Evolutionary conservation across 345 rosid genomes (phyloP).

Genomic region (Dimocarpus longan): DNA sequence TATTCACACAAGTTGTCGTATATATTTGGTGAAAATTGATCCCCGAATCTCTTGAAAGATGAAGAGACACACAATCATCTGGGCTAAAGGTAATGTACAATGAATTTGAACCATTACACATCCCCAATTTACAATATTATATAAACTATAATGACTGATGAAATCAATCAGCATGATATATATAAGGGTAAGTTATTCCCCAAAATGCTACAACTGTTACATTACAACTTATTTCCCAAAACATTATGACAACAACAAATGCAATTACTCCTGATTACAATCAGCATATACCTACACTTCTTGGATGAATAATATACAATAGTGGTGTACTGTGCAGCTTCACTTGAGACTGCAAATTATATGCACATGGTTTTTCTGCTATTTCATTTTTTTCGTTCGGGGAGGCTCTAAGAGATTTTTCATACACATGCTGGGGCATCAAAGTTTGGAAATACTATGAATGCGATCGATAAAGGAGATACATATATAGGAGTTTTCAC

Average conservation of each 20-base stretch:
- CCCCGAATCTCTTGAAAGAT: too few relatives aligned
- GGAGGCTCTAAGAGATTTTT: not conserved
- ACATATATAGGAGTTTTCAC: conserved; percentile 54
- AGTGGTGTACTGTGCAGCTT: not conserved
- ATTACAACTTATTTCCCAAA: too few relatives aligned
- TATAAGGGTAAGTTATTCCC: not conserved
- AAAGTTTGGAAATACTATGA: conserved; percentile 75
- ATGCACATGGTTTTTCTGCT: not conserved
- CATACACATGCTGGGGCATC: conserved; percentile 72
- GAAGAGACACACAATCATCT: too few relatives aligned
- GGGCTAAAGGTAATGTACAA: too few relatives aligned
- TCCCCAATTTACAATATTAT: too few relatives aligned
- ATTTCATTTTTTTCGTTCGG: not conserved
- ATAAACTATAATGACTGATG: not conserved
- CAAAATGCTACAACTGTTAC: not conserved
- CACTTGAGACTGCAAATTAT: not conserved
- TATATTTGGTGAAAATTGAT: too few relatives aligned
- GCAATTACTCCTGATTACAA: conserved; percentile 24
- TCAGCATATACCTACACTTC: conserved; percentile 1
- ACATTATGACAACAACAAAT: conserved; percentile 1
- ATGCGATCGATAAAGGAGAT: conserved; percentile 64
- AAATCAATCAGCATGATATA: too few relatives aligned
- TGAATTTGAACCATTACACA: too few relatives aligned
- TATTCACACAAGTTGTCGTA: too few relatives aligned
- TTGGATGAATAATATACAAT: conserved; percentile 19